A percentile compares a stretch with the other conserved stretches of the same genome.
phyloP scores from a whole-genome alignment of 78 protist genomes.

The Dictyostelium capitatum region DNA sequence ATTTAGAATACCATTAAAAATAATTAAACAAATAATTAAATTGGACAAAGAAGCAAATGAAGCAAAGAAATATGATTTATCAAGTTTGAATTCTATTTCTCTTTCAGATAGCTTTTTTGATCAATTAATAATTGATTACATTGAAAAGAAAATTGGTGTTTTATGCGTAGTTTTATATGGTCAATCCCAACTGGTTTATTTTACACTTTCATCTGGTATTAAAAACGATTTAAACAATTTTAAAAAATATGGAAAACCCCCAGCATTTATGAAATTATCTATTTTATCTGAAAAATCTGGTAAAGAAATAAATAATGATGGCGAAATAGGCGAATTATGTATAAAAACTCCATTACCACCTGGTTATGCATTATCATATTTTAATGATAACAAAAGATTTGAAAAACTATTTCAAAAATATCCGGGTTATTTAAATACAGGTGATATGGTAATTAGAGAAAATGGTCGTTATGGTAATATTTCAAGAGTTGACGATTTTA shows the following conservation, averaged over 20 bases:
- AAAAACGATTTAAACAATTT: background rate
- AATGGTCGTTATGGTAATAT: constrained; percentile 65
- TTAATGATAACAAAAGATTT: background rate
- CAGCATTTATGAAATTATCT: background rate
- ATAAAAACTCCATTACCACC: constrained; percentile 82
- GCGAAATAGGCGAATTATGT: background rate
- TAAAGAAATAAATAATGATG: background rate
- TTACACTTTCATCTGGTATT: background rate
- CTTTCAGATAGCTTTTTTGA: constrained; percentile 86
- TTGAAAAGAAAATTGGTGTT: constrained; percentile 60
- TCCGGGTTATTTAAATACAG: constrained; percentile 74
- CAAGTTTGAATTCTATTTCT: constrained; percentile 40
- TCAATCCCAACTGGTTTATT: constrained; percentile 68
- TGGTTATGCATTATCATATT: constrained; percentile 19
- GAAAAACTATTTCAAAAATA: constrained; percentile 5
- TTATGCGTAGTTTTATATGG: constrained; percentile 90
- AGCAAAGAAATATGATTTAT: background rate
- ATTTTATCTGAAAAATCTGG: background rate
- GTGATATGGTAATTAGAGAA: constrained; percentile 76
- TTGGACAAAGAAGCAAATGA: background rate
- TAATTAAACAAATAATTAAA: constrained; percentile 21
- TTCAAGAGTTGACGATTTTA: constrained; percentile 91
- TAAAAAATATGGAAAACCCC: background rate
- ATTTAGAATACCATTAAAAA: constrained; percentile 56
- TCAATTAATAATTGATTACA: background rate